Base-by-base conservation (phyloP, 768 basidiomycete species). In the Xerocomellus amylosporus region DNA sequence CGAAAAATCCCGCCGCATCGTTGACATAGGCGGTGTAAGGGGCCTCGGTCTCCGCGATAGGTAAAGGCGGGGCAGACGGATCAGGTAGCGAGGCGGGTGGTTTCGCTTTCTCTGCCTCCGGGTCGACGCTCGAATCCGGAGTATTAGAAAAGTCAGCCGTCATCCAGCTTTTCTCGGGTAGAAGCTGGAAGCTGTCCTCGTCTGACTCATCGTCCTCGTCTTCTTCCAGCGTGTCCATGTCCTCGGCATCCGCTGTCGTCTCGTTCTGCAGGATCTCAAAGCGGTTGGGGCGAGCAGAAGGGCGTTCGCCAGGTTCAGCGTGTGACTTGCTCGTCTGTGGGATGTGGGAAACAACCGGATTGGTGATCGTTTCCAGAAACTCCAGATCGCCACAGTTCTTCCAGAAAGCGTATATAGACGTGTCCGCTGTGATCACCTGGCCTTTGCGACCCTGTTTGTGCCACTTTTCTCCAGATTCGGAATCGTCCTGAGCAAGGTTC, bases 361-460 rank as follows among this genome's bases (percentile, higher is more conserved):
- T 31, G 2, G 34, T 36, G n/a, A 59, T 14, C 33, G 42, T 49
- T 0, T 69, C 62, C 38, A 85, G 58, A 60, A 84, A 86, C 2
- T 66, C 69, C 3, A 86, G 50, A 59, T 87, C 85, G 1, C 62
- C 51, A 5, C 73, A 74, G 6, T 66, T 58, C 49, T 67, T 69
- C 86, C 85, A 87, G 54, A 79, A 83, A 0, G 73, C 75, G 58
- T 84, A 84, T 0, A 72, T 30, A 0, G 79, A 69, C 2, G 58
- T 59, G 30, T 71, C 68, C 43, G 59, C 61, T 19, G 30, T 49
- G 20, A 41, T 10, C 3, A 59, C 62, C 50, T 58, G 60, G 26
- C 71, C 71, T 12, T 46, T 51, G 4, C 39, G 57, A 20, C 75
- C 74, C 20, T 68, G 70, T 5, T 9, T 65, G 33, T 72, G 59